Conservation (phyloP, 2,329 filamentous ascomycete genomes). For the Alternaria angustiovoidea region DNA sequence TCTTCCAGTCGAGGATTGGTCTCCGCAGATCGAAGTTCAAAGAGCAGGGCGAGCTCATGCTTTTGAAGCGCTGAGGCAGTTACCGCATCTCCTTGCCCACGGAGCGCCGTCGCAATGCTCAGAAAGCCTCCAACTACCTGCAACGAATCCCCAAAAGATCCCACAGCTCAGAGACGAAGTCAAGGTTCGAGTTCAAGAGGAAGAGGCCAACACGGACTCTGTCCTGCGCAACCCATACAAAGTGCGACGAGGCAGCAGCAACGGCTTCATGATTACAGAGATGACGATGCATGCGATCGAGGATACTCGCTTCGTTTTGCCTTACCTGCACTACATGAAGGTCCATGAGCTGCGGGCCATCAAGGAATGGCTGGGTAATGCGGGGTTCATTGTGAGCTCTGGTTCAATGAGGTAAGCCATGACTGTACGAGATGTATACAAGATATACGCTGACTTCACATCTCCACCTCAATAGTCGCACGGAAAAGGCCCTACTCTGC, state of each 20-base stretch:
- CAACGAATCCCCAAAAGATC: slow-evolving; percentile 11
- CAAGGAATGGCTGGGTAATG: slow-evolving; percentile 28
- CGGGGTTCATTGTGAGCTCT: slow-evolving; percentile 22
- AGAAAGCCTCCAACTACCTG: neutral
- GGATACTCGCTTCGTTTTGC: slow-evolving; percentile 26
- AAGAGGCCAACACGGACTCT: slow-evolving; percentile 18
- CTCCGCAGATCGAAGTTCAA: neutral
- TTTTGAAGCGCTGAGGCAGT: neutral
- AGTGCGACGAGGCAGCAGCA: slow-evolving; percentile 30
- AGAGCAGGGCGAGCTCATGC: slow-evolving; percentile 3
- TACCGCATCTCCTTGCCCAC: neutral
- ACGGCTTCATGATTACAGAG: slow-evolving; percentile 25
- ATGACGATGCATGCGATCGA: slow-evolving; percentile 30
- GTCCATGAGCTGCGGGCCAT: slow-evolving; percentile 35
- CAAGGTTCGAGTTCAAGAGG: slow-evolving; percentile 22
- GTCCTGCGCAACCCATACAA: slow-evolving; percentile 25
- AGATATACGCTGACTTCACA: neutral
- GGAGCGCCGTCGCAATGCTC: neutral
- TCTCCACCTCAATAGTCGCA: slow-evolving; percentile 16
- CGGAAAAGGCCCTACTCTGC: slow-evolving; percentile 40
- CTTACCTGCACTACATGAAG: slow-evolving; percentile 35
- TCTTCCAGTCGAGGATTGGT: neutral
- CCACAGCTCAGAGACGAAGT: slow-evolving; percentile 21
- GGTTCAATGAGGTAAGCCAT: slow-evolving; percentile 18
- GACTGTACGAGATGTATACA: neutral